These are phyloP conservation scores for Porodaedalea pini DNA, from an alignment of 1,284 basidiomycete species.

Conservation along the genomic window DNA sequence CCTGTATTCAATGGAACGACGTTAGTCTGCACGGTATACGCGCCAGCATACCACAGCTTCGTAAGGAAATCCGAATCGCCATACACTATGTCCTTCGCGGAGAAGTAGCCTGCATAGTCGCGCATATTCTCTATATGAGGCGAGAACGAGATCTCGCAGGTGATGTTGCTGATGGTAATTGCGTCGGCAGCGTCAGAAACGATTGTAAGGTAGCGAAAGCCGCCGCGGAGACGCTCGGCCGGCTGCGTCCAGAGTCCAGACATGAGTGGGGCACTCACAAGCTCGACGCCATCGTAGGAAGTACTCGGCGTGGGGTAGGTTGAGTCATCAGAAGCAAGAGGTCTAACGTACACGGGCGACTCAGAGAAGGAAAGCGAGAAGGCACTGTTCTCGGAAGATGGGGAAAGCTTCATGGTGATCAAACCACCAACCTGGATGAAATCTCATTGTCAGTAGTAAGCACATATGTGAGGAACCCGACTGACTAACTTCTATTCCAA, in stretches of 20 bases:
- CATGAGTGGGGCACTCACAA: conserved; percentile 31
- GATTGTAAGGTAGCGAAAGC: conserved; percentile 55
- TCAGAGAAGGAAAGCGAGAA: conserved; percentile 47
- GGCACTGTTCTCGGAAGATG: conserved; percentile 28
- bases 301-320: conserved; percentile 38
- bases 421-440: conserved; percentile 40
- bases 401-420: conserved; percentile 39
- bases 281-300: conserved; percentile 26
- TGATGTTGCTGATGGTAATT: conserved; percentile 47
- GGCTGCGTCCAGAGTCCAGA: conserved; percentile 50
- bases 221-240: conserved; percentile 42
- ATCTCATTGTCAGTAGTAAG: not conserved
- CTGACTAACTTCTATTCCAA: conserved; percentile 39
- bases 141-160: conserved; percentile 53
- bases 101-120: conserved; percentile 56
- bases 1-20: conserved; percentile 52
- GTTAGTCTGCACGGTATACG: conserved; percentile 60
- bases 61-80: conserved; percentile 50
- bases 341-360: conserved; percentile 42
- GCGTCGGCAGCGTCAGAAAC: conserved; percentile 36
- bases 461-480: not conserved
- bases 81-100: conserved; percentile 42
- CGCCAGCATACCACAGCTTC: conserved; percentile 61
- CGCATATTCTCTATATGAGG: conserved; percentile 50
- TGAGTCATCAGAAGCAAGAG: conserved; percentile 43